A percentile compares a stretch with the other conserved stretches of the same genome.
phyloP scores from a whole-genome alignment of 208 protist genomes.

The Crithidia thermophila region DNA sequence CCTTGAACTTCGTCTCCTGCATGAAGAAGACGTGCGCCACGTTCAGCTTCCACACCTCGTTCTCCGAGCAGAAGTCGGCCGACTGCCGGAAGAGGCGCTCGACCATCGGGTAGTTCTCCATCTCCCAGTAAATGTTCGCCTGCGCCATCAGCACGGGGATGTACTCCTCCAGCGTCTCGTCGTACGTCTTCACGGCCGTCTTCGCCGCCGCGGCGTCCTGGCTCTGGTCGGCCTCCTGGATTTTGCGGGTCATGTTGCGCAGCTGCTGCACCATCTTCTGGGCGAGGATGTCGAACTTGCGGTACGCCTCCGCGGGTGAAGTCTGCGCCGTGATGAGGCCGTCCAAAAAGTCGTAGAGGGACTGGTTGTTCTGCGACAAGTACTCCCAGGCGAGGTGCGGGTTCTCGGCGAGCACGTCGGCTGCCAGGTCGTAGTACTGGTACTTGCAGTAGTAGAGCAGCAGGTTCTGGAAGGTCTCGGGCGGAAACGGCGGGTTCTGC shows the following conservation, averaged over 20 bases:
- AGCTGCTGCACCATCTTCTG: constrained; percentile 95
- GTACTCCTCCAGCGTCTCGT: constrained; percentile 95
- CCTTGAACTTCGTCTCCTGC: constrained; percentile 96
- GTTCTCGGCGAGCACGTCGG: constrained; percentile 96
- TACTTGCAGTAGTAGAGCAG: constrained; percentile 97
- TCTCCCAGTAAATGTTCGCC: constrained; percentile 99
- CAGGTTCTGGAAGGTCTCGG: constrained; percentile 98
- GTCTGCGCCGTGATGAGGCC: constrained; percentile 95
- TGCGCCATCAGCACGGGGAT: constrained; percentile 97
- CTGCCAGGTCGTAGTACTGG: constrained; percentile 96
- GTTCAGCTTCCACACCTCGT: constrained; percentile 98
- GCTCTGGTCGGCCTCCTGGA: constrained; percentile 94
- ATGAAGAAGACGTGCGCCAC: constrained; percentile 98
- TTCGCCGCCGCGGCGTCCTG: constrained; percentile 89
- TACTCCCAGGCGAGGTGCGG: constrained; percentile 94
- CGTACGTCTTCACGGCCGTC: constrained; percentile 89
- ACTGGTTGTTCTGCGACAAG: constrained; percentile 91
- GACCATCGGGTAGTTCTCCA: constrained; percentile 96
- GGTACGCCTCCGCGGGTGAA: constrained; percentile 95
- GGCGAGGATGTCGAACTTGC: constrained; percentile 96
- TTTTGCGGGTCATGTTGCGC: constrained; percentile 94
- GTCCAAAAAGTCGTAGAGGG: constrained; percentile 96
- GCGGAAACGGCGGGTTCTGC: constrained; percentile 95
- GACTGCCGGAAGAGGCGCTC: constrained; percentile 96
- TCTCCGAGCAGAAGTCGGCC: constrained; percentile 96